Conservation (phyloP, 768 basidiomycete genomes). For the Boletus pseudo-olivaceus region DNA sequence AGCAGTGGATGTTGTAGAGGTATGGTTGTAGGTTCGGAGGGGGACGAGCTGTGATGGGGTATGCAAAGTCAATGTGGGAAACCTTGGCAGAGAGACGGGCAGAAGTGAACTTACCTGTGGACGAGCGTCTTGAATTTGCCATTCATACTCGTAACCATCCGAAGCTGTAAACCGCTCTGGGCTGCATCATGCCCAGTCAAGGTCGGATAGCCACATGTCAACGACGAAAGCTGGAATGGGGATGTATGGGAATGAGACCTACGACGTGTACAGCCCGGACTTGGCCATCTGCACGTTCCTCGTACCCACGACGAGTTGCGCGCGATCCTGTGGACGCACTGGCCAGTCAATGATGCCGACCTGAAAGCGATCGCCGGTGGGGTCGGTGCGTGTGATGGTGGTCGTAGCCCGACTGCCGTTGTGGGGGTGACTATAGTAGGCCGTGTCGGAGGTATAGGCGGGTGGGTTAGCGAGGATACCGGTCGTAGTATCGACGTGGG, state of each 20-base stretch:
- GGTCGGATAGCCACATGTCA: background rate
- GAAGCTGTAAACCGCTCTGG: conserved; percentile 25
- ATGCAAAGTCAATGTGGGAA: background rate
- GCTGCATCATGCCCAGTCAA: conserved; percentile 4
- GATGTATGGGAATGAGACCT: background rate
- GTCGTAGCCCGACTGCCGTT: conserved; percentile 20
- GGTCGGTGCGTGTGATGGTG: conserved; percentile 22
- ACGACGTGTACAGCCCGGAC: conserved; percentile 24
- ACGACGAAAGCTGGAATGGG: background rate
- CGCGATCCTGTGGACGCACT: background rate
- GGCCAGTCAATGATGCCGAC: conserved; percentile 33
- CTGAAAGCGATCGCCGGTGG: conserved; percentile 20
- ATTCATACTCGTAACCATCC: conserved; percentile 25
- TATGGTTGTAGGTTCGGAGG: background rate
- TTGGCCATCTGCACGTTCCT: conserved; percentile 23
- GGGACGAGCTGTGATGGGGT: conserved; percentile 23
- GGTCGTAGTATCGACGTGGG: rapidly evolving
- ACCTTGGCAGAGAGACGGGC: too few relatives aligned
- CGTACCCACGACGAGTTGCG: conserved; percentile 24
- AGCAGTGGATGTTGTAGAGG: background rate
- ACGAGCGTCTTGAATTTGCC: conserved; percentile 24
- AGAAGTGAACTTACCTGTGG: conserved; percentile 18
- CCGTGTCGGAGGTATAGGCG: conserved; percentile 21
- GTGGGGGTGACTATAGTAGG: background rate
- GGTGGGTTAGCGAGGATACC: background rate